Percentiles rank a stretch among this genome's conserved stretches.
Conservation (phyloP, 169 alveolate genomes). For the Hepatocystis sp. region DNA sequence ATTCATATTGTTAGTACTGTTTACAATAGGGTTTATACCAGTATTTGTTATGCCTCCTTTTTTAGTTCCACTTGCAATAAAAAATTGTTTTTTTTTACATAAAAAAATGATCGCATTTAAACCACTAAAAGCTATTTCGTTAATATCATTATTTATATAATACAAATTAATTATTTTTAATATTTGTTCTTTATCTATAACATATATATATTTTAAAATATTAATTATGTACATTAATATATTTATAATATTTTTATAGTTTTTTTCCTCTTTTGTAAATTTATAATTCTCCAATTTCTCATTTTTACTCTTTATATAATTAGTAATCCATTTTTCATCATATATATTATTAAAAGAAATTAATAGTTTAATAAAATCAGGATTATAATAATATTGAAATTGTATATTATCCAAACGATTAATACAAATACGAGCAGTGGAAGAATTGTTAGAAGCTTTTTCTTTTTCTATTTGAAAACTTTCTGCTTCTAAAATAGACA, state of each 20-base stretch:
- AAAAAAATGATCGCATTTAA: slow-evolving; percentile 26
- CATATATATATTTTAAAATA: slow-evolving; percentile 52
- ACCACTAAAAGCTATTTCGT: background rate
- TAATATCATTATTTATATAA: slow-evolving; percentile 22
- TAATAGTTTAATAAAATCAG: slow-evolving; percentile 17
- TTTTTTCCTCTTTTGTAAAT: slow-evolving; percentile 11
- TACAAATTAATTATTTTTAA: slow-evolving; percentile 29
- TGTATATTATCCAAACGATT: slow-evolving; percentile 21
- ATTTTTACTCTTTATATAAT: slow-evolving; percentile 21
- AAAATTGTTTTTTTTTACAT: slow-evolving; percentile 43
- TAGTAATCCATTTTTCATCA: slow-evolving; percentile 30
- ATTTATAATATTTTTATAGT: slow-evolving; percentile 1
- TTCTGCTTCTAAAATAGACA: slow-evolving; percentile 35
- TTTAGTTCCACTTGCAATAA: background rate
- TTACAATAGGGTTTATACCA: background rate
- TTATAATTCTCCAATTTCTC: slow-evolving; percentile 25
- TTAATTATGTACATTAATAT: slow-evolving; percentile 14
- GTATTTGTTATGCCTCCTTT: slow-evolving; percentile 2
- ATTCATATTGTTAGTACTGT: slow-evolving; percentile 1
- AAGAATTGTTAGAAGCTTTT: slow-evolving; percentile 4
- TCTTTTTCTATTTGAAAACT: slow-evolving; percentile 6
- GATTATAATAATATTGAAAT: slow-evolving; percentile 34
- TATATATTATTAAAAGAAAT: slow-evolving; percentile 25
- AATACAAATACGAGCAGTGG: slow-evolving; percentile 19
- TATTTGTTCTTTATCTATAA: slow-evolving; percentile 32